A percentile compares a stretch with the other conserved stretches of the same genome.
These are phyloP conservation scores for Hirsutella thompsonii DNA, from an alignment of 2,329 filamentous ascomycete species.

Conservation along the genomic window DNA sequence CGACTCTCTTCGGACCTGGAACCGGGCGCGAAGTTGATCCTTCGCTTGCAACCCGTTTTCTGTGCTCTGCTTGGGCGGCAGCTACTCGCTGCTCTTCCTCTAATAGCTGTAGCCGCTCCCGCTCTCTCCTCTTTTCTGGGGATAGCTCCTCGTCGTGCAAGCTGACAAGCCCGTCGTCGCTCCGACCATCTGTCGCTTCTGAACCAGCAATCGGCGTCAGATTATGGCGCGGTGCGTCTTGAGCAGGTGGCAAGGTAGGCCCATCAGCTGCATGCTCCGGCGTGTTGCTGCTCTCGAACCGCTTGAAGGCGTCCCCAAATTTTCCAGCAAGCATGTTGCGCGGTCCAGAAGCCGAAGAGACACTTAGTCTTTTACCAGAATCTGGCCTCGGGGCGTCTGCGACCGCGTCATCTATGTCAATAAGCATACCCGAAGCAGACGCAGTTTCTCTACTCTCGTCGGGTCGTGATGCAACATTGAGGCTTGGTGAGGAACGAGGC, in stretches of 20 bases:
- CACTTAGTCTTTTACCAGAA: constrained; percentile 55
- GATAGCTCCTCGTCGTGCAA: constrained; percentile 60
- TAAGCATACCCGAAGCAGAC: constrained; percentile 69
- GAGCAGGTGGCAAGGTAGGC: constrained; percentile 35
- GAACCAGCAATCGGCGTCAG: constrained; percentile 65
- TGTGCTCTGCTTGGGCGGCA: constrained; percentile 78
- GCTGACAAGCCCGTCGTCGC: constrained; percentile 48
- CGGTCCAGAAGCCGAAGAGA: constrained; percentile 58
- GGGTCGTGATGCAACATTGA: constrained; percentile 16
- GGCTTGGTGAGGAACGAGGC: constrained; percentile 26
- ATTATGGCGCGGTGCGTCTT: constrained; percentile 32
- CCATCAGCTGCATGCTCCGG: constrained; percentile 13
- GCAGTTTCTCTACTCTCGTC: constrained; percentile 29
- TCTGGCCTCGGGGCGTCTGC: constrained; percentile 36
- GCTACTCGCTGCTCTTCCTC: constrained; percentile 87
- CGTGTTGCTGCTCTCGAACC: constrained; percentile 56
- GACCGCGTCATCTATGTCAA: constrained; percentile 57
- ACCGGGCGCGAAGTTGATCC: constrained; percentile 21
- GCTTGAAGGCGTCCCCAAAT: constrained; percentile 88
- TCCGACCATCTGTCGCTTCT: constrained; percentile 46
- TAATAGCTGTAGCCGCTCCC: constrained; percentile 68
- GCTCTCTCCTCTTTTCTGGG: constrained; percentile 79
- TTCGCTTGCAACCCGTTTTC: constrained; percentile 52
- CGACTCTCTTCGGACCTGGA: constrained; percentile 40
- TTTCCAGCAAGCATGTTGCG: constrained; percentile 77